Percentiles rank a stretch among this genome's conserved stretches.
phyloP scores from a whole-genome alignment of 371 early-diverging fungal genomes.

The Mortierella sp. region DNA sequence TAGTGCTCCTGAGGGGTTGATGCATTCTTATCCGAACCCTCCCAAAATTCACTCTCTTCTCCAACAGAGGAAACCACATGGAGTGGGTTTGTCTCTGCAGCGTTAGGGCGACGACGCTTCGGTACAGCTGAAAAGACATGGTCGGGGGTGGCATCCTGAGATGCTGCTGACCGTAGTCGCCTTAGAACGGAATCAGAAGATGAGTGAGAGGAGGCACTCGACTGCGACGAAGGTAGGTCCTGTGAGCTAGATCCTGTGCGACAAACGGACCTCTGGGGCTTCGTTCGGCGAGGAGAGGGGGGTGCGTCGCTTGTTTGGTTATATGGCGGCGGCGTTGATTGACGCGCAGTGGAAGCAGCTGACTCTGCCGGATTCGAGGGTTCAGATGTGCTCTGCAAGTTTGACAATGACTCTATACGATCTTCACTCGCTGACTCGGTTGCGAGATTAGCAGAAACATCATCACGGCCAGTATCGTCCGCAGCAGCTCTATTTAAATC shows the following conservation, averaged over 20 bases:
- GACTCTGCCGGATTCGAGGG: neutral
- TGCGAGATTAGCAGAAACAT: neutral
- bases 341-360: neutral
- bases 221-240: conserved; percentile 35
- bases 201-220: conserved; percentile 8
- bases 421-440: neutral
- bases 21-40: neutral
- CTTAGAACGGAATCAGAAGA: conserved; percentile 12
- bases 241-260: neutral
- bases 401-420: neutral
- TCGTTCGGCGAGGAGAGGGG: neutral
- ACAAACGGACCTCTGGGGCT: conserved; percentile 12
- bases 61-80: conserved; percentile 11
- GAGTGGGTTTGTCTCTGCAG: neutral
- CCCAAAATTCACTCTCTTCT: conserved; percentile 23
- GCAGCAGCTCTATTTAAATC: neutral
- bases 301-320: neutral
- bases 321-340: neutral
- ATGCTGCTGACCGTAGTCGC: conserved; percentile 15
- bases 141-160: conserved; percentile 7
- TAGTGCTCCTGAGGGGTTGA: neutral
- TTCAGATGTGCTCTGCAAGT: neutral
- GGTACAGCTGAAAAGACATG: conserved; percentile 12
- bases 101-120: conserved; percentile 14
- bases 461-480: neutral